phyloP scores from a whole-genome alignment of 306 rosid species.

The Fragaria iinumae region DNA sequence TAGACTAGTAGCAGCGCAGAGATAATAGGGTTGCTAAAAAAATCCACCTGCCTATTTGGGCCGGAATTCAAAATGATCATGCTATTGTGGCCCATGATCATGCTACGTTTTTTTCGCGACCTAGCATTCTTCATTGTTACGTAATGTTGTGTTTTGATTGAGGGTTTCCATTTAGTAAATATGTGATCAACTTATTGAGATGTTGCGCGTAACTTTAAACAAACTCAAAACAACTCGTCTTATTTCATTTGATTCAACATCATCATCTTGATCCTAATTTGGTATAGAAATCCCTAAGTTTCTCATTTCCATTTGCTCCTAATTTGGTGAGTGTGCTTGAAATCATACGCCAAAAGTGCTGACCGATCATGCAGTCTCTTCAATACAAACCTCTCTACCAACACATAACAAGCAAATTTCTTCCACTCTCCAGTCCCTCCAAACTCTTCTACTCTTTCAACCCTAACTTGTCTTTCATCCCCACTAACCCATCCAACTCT shows the following conservation, averaged over 20 bases:
- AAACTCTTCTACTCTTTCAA: slow-evolving; percentile 50
- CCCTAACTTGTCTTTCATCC: slow-evolving; percentile 28
- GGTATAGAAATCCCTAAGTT: background rate
- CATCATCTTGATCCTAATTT: too few species aligned
- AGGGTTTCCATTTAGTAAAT: too few species aligned
- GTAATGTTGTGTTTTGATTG: too few species aligned
- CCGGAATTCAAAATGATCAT: background rate
- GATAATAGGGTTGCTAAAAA: background rate
- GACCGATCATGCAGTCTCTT: slow-evolving; percentile 29
- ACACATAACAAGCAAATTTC: slow-evolving; percentile 35
- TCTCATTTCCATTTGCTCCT: slow-evolving; percentile 49
- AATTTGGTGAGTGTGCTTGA: slow-evolving; percentile 45
- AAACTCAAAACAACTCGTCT: too few species aligned
- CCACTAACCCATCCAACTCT: slow-evolving; percentile 39
- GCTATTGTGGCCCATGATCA: too few species aligned
- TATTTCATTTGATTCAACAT: too few species aligned
- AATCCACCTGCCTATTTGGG: background rate
- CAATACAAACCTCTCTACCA: slow-evolving; percentile 53
- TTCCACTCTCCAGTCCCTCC: slow-evolving; percentile 41
- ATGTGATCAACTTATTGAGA: too few species aligned
- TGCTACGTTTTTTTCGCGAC: too few species aligned
- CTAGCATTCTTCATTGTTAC: too few species aligned
- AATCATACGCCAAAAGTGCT: slow-evolving; percentile 22
- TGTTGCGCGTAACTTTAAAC: too few species aligned
- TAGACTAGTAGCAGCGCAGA: background rate